These are phyloP conservation scores for Didymella sp. DNA, from an alignment of 2,329 filamentous ascomycete species.

Conservation along the genomic window DNA sequence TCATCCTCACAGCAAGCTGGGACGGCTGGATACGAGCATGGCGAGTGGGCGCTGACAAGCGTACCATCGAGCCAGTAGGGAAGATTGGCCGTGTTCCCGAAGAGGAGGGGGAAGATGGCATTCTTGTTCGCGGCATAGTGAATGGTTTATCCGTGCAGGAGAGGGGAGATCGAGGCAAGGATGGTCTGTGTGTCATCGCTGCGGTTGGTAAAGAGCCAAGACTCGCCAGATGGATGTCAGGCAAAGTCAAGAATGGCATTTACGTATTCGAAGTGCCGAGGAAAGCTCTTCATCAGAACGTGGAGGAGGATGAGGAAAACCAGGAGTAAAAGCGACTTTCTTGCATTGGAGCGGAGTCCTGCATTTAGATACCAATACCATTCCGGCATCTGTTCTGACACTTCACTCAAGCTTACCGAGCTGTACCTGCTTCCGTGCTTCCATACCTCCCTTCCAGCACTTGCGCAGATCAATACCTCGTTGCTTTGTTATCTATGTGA, in stretches of 20 bases:
- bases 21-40: conserved; percentile 87
- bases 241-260: conserved; percentile 77
- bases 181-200: conserved; percentile 81
- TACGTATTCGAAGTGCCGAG: conserved; percentile 81
- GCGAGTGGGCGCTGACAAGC: conserved; percentile 79
- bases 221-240: conserved; percentile 79
- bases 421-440: background rate
- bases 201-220: conserved; percentile 87
- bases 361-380: conserved; percentile 33
- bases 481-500: background rate
- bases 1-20: conserved; percentile 93
- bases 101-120: conserved; percentile 30
- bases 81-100: conserved; percentile 60
- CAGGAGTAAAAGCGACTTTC: conserved; percentile 15
- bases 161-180: conserved; percentile 74
- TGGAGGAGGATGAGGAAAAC: conserved; percentile 11
- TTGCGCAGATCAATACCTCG: background rate
- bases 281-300: conserved; percentile 36
- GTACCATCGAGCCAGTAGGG: conserved; percentile 73
- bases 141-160: conserved; percentile 92
- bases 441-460: background rate
- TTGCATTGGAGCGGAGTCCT: conserved; percentile 24
- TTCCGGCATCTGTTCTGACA: conserved; percentile 22
- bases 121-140: conserved; percentile 73
- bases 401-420: background rate